These are phyloP conservation scores for Rhododendron ovatum DNA, from an alignment of 148 eudicot genomes.

Conservation along the genomic window DNA sequence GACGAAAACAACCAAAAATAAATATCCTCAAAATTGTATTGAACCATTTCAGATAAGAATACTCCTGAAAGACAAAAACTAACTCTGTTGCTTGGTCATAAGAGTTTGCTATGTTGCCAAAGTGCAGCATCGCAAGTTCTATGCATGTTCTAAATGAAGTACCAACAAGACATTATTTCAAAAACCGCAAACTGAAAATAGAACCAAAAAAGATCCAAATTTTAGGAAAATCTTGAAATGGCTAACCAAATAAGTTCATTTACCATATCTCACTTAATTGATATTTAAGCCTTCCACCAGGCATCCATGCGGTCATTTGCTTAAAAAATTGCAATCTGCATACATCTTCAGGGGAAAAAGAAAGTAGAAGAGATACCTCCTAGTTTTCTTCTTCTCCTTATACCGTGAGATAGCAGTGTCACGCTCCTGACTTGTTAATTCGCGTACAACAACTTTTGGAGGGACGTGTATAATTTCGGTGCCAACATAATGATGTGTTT, in stretches of 20 bases:
- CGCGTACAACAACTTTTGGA: constrained; percentile 38
- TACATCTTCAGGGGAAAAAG: background rate
- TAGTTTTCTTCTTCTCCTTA: constrained; percentile 80
- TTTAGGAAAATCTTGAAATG: background rate
- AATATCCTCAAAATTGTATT: background rate
- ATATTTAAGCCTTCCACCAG: background rate
- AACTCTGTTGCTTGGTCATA: background rate
- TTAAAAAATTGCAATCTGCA: background rate
- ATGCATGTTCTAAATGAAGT: background rate
- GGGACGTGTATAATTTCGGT: constrained; percentile 23
- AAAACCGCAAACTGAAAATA: background rate
- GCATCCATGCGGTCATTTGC: background rate
- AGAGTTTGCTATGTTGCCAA: background rate
- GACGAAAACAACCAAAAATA: no score
- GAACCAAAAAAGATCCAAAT: background rate
- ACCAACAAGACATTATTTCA: background rate
- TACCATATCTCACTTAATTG: no score
- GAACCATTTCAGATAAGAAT: background rate
- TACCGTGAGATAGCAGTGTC: constrained; percentile 72
- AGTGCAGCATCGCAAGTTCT: background rate
- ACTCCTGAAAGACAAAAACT: background rate
- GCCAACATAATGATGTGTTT: constrained; percentile 16
- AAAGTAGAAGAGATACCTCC: constrained; percentile 48
- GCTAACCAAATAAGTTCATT: background rate
- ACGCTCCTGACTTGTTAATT: constrained; percentile 53